Conservation (phyloP, 208 protist genomes). For the Trypanosoma boissoni region DNA sequence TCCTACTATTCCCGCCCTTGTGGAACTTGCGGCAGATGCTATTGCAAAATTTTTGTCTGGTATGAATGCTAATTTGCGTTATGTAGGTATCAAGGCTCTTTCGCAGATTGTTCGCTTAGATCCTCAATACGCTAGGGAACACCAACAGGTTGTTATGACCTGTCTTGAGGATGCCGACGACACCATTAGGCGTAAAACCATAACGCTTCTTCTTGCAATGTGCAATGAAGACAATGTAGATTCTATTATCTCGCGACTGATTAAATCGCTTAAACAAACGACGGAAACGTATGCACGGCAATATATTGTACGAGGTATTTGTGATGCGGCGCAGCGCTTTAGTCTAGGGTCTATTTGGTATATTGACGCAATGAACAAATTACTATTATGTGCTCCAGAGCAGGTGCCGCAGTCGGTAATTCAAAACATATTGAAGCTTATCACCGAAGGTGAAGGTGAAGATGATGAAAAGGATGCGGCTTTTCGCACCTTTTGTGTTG, state of each 20-base stretch:
- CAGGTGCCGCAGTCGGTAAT: constrained; percentile 57
- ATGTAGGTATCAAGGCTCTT: constrained; percentile 94
- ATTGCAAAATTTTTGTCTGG: constrained; percentile 76
- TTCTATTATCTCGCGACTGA: constrained; percentile 84
- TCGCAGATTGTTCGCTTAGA: constrained; percentile 89
- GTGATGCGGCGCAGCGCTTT: constrained; percentile 82
- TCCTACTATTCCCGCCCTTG: constrained; percentile 62
- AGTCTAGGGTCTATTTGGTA: constrained; percentile 53
- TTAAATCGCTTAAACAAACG: constrained; percentile 69
- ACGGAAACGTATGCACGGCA: constrained; percentile 67
- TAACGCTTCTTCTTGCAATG: constrained; percentile 94
- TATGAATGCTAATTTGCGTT: constrained; percentile 92
- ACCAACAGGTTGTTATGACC: constrained; percentile 94
- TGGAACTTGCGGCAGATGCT: constrained; percentile 74
- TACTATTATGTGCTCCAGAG: constrained; percentile 81
- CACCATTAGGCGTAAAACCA: constrained; percentile 92
- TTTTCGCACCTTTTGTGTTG: constrained; percentile 73
- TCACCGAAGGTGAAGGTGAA: constrained; percentile 81
- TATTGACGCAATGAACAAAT: constrained; percentile 91
- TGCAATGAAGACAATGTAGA: constrained; percentile 92
- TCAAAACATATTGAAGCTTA: constrained; percentile 92
- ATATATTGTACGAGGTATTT: constrained; percentile 80
- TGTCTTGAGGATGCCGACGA: constrained; percentile 94
- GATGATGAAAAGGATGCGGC: constrained; percentile 60
- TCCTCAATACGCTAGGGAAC: constrained; percentile 74